Evolutionary conservation across 2,329 filamentous ascomycete genomes (phyloP).

Genomic region (Tolypocladium ophioglossoides): DNA sequence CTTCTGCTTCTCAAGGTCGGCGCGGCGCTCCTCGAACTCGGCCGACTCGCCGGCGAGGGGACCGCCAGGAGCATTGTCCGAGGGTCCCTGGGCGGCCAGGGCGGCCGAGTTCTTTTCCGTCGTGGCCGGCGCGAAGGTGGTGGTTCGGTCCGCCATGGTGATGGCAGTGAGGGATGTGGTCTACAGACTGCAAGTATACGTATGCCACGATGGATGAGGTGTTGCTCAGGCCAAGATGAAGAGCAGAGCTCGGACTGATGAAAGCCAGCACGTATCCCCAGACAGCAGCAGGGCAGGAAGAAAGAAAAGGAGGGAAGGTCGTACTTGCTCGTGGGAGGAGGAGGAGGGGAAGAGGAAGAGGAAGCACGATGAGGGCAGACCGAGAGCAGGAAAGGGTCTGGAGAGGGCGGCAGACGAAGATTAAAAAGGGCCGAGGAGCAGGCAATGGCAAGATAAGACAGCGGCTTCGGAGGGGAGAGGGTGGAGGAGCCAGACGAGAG

Average conservation of each 20-base stretch:
- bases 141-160: background rate
- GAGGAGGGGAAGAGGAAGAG: background rate
- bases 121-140: background rate
- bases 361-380: background rate
- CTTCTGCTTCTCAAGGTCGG: slow-evolving; percentile 36
- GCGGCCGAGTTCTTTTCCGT: background rate
- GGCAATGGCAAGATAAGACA: background rate
- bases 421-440: background rate
- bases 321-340: background rate
- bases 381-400: background rate
- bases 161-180: background rate
- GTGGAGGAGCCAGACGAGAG: background rate
- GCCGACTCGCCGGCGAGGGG: slow-evolving; percentile 18
- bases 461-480: background rate
- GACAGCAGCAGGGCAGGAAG: background rate
- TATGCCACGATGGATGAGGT: background rate
- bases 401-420: background rate
- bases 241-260: background rate
- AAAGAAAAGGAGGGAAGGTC: background rate
- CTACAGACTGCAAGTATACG: background rate
- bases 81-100: slow-evolving; percentile 1
- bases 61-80: slow-evolving; percentile 14
- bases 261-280: background rate
- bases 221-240: background rate
- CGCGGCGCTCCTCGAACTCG: slow-evolving; percentile 27